These are phyloP conservation scores for Capillidium heterosporum DNA, from an alignment of 371 early-diverging fungal genomes.

Conservation along the genomic window DNA sequence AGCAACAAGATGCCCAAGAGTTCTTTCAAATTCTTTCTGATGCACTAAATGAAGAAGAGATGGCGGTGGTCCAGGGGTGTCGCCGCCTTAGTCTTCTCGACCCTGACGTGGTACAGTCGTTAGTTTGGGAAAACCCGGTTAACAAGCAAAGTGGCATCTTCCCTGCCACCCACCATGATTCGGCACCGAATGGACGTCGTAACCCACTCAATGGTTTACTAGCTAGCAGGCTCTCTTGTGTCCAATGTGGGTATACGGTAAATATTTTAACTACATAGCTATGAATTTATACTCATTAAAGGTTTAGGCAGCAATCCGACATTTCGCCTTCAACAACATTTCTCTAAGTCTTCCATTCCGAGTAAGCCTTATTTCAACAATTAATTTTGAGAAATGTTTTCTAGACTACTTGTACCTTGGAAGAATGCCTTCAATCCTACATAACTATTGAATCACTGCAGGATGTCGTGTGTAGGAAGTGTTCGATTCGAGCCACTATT, in stretches of 20 bases:
- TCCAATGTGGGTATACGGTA: constrained; percentile 57
- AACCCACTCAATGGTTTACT: constrained; percentile 57
- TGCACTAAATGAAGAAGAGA: constrained; percentile 53
- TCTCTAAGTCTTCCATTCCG: constrained; percentile 50
- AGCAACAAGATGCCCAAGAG: constrained; percentile 77
- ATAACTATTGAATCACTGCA: constrained; percentile 47
- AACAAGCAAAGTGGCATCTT: background rate
- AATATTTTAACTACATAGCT: background rate
- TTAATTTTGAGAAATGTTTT: background rate
- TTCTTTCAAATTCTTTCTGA: constrained; percentile 73
- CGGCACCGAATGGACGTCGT: constrained; percentile 8
- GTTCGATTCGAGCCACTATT: constrained; percentile 39
- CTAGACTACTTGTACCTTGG: constrained; percentile 33
- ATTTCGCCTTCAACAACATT: constrained; percentile 64
- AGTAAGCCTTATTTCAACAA: constrained; percentile 11
- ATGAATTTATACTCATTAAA: background rate
- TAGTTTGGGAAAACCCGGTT: constrained; percentile 2
- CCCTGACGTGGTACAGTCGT: constrained; percentile 9
- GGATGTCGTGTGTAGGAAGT: constrained; percentile 58
- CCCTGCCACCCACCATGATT: constrained; percentile 3
- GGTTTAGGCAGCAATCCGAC: constrained; percentile 45
- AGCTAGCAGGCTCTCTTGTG: constrained; percentile 57
- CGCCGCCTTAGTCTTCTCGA: constrained; percentile 10
- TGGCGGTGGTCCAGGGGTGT: constrained; percentile 6
- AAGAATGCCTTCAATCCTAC: constrained; percentile 42